These are phyloP conservation scores for Solanum piurae DNA, from an alignment of 257 asterid genomes.

Conservation along the genomic window DNA sequence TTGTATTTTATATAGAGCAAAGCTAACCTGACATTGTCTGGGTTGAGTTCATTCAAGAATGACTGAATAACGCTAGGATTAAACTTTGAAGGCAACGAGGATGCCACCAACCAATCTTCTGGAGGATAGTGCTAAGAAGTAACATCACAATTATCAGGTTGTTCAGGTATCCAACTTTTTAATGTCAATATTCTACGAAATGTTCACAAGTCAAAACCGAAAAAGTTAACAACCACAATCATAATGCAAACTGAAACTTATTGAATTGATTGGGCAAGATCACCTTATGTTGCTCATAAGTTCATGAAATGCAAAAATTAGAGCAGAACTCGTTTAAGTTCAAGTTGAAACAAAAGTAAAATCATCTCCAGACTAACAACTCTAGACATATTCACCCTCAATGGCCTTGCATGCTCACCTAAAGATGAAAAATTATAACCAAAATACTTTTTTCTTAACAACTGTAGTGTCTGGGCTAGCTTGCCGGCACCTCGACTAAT, in stretches of 20 bases:
- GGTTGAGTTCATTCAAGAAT: conserved; percentile 69
- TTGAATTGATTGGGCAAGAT: neutral
- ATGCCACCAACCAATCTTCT: conserved; percentile 87
- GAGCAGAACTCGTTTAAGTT: neutral
- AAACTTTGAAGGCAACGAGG: conserved; percentile 79
- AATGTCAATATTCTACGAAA: neutral
- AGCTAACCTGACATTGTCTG: conserved; percentile 59
- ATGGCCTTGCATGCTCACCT: neutral
- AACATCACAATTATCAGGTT: neutral
- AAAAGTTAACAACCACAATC: neutral
- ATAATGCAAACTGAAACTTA: neutral
- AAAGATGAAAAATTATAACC: neutral
- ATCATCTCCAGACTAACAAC: neutral
- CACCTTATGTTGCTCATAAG: neutral
- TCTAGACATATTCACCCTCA: neutral
- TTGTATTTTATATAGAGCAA: neutral
- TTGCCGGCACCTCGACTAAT: neutral
- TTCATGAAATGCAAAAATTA: neutral
- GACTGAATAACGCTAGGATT: conserved; percentile 43
- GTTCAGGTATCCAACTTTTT: neutral
- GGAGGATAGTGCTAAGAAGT: conserved; percentile 72
- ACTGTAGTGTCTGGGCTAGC: neutral
- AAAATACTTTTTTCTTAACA: neutral
- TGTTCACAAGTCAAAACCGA: neutral
- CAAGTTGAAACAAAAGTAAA: neutral